Evolutionary conservation across 352 stramenopile genomes (phyloP).

Genomic region (Pythium angustatum): DNA sequence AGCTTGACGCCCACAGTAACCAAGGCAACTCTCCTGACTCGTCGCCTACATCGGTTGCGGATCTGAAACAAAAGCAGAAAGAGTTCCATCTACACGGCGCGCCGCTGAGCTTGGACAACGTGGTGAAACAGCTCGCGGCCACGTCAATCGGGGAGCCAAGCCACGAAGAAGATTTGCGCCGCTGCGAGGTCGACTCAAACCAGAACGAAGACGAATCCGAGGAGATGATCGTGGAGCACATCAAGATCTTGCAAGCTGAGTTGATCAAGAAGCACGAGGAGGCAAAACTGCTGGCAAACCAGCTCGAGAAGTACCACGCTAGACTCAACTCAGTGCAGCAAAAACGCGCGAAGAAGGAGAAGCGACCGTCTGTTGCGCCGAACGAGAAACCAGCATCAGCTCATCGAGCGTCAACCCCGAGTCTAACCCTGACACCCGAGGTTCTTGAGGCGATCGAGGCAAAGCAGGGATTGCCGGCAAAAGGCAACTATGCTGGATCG

Average conservation of each 20-base stretch:
- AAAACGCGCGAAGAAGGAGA: conserved; percentile 17
- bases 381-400: not conserved
- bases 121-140: conserved; percentile 11
- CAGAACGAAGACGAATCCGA: conserved; percentile 64
- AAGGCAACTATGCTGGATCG: conserved; percentile 31
- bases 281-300: conserved; percentile 14
- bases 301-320: conserved; percentile 29
- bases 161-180: conserved; percentile 21
- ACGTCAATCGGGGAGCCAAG: conserved; percentile 24
- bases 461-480: conserved; percentile 30
- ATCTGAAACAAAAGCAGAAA: conserved; percentile 31
- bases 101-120: conserved; percentile 10
- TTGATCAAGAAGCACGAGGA: conserved; percentile 81
- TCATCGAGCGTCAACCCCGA: conserved; percentile 5
- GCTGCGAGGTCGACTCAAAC: conserved; percentile 45
- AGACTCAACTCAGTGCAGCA: conserved; percentile 16
- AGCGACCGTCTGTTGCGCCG: not conserved
- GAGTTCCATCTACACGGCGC: conserved; percentile 26
- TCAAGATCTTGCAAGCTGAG: conserved; percentile 66
- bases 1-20: conserved; percentile 23
- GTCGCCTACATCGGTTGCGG: conserved; percentile 20
- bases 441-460: conserved; percentile 31
- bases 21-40: conserved; percentile 23
- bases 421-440: conserved; percentile 32
- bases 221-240: conserved; percentile 57